These are phyloP conservation scores for Pythium folliculosum DNA, from an alignment of 352 stramenopile genomes.

Conservation along the genomic window DNA sequence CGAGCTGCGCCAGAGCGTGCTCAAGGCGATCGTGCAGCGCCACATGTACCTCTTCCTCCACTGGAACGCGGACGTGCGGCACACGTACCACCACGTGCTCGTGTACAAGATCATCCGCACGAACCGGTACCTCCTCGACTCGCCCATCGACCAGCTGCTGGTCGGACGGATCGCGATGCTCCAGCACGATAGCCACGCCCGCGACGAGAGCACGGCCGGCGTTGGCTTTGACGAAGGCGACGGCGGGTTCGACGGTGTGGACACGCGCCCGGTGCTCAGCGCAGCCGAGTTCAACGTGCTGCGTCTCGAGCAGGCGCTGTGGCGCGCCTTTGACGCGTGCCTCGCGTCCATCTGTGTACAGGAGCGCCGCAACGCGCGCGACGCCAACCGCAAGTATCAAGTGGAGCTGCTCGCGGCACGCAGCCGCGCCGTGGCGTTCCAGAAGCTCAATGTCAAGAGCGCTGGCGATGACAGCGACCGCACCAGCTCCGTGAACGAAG, in stretches of 20 bases:
- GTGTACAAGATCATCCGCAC: slow-evolving; percentile 65
- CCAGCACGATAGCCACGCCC: slow-evolving; percentile 36
- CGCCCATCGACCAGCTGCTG: slow-evolving; percentile 66
- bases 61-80: slow-evolving; percentile 73
- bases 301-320: slow-evolving; percentile 66
- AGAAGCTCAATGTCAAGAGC: slow-evolving; percentile 47
- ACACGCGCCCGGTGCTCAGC: slow-evolving; percentile 33
- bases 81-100: slow-evolving; percentile 75
- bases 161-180: slow-evolving; percentile 52
- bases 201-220: slow-evolving; percentile 27
- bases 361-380: slow-evolving; percentile 53
- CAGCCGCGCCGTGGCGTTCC: slow-evolving; percentile 54
- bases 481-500: slow-evolving; percentile 46
- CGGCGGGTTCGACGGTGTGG: slow-evolving; percentile 27
- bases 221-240: slow-evolving; percentile 28
- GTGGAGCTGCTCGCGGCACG: slow-evolving; percentile 47
- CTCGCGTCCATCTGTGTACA: slow-evolving; percentile 60
- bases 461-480: slow-evolving; percentile 35
- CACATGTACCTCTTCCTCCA: slow-evolving; percentile 82
- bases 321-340: slow-evolving; percentile 76
- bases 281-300: slow-evolving; percentile 49
- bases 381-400: slow-evolving; percentile 68
- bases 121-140: slow-evolving; percentile 66
- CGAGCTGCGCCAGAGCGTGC: slow-evolving; percentile 60
- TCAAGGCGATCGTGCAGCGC: slow-evolving; percentile 72